These are phyloP conservation scores for Hibiscus tridactylites DNA, from an alignment of 345 rosid species.

Conservation along the genomic window DNA sequence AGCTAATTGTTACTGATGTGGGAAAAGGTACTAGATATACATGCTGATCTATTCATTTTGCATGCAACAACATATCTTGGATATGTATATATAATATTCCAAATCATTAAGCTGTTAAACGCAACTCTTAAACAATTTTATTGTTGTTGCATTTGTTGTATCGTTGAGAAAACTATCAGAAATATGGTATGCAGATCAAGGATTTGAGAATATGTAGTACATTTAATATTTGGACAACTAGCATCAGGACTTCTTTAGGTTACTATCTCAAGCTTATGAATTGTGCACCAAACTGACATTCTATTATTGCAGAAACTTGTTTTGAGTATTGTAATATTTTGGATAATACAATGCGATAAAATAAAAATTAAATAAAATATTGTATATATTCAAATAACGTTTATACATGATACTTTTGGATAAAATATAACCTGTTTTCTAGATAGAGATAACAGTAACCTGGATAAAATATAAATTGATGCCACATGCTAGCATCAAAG, in stretches of 20 bases:
- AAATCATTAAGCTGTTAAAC: constrained; percentile 9
- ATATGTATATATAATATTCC: background rate
- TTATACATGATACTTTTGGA: background rate
- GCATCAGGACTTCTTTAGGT: background rate
- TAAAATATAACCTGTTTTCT: background rate
- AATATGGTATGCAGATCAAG: background rate
- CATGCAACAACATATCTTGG: background rate
- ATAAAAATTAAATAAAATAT: background rate
- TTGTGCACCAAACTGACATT: background rate
- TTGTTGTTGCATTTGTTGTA: background rate
- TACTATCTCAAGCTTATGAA: background rate
- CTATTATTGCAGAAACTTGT: background rate
- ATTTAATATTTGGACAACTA: background rate
- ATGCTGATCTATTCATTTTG: background rate
- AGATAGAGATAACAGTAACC: too few relatives aligned
- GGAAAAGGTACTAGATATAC: constrained; percentile 50
- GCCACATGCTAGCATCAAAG: background rate
- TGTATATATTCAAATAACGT: background rate
- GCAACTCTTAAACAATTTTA: background rate
- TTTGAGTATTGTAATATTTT: background rate
- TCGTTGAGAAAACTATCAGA: background rate
- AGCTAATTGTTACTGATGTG: constrained; percentile 58
- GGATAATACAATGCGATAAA: background rate
- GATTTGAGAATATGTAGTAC: background rate
- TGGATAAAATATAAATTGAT: too few relatives aligned